A percentile compares a stretch with the other conserved stretches of the same genome.
Evolutionary conservation across 805 yeast species (phyloP).

Genomic region (Candida ficus): DNA sequence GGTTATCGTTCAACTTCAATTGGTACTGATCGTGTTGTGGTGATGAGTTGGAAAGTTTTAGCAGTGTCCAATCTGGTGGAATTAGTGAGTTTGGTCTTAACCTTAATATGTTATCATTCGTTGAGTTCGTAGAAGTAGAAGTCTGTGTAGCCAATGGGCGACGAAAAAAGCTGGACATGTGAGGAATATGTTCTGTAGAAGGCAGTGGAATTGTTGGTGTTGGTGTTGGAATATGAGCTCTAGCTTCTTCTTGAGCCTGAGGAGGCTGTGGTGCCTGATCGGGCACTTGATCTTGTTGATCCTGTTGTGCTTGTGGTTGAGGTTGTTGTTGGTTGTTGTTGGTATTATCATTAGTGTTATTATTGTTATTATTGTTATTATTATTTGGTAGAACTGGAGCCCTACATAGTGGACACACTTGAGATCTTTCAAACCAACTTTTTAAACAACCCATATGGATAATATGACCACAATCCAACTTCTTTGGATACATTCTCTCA

Average conservation of each 20-base stretch:
- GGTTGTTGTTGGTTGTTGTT: no score
- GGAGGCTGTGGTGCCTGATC: slow-evolving; percentile 2
- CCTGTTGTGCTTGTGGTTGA: background rate
- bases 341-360: no score
- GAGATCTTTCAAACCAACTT: slow-evolving; percentile 90
- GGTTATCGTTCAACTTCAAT: slow-evolving; percentile 9
- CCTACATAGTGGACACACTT: slow-evolving; percentile 90
- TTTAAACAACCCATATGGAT: slow-evolving; percentile 86
- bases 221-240: background rate
- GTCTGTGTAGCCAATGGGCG: background rate
- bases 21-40: slow-evolving; percentile 10
- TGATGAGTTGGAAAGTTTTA: slow-evolving; percentile 16
- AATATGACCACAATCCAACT: slow-evolving; percentile 78
- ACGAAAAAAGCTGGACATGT: no score
- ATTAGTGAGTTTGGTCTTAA: slow-evolving; percentile 12
- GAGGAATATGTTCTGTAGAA: background rate
- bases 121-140: background rate
- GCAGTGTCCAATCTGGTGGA: slow-evolving; percentile 25
- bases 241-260: background rate
- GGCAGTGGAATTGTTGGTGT: background rate
- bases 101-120: slow-evolving; percentile 1
- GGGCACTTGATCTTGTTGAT: no score
- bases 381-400: slow-evolving; percentile 47
- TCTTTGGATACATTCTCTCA: slow-evolving; percentile 61
- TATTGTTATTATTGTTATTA: background rate